Evolutionary conservation across 2,329 filamentous ascomycete species (phyloP), one percentile per base, ranked within the genome.

Genomic region (Talaromyces sp.): DNA sequence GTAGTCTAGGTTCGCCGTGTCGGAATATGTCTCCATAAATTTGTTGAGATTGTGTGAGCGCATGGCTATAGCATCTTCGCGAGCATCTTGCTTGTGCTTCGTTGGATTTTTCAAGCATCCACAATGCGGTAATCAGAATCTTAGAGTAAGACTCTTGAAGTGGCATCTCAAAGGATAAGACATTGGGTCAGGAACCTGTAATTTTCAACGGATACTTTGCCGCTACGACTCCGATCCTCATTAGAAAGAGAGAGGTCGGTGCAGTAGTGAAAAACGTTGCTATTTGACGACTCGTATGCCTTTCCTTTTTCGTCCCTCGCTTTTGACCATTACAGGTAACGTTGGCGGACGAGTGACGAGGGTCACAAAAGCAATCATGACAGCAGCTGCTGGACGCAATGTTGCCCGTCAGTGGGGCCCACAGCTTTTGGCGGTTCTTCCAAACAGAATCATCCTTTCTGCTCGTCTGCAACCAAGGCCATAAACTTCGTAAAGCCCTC

Each of bases 401-500:
- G 18, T 50, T 33, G 28, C n/a, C 31, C 1, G 8, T n/a, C 18
- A 18, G 33, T 35, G 37, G 8, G 5, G 50, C 16, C 23, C 21
- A 6, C 2, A 35, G 50, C 14, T 25, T 7, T 35, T 4, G 16
- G 18, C 25, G 33, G 21, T 46, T 12, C 39, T 33, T 18, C 63
- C 61, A 61, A 6, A 28, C 18, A 55, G 18, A 14, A 23, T n/a
- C 28, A 55, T 16, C 37, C 39, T 42, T 59, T 55, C n/a, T 37
- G 56, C 40, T 66, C 67, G 33, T 66, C 63, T 21, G 69, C 71
- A 28, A 77, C 70, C 63, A 78, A 64, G 33, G 67, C 67, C 61
- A 75, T 64, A 64, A 79, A 77, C 54, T 68, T 72, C 71, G 74
- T 69, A 61, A 77, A 77, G 3, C 70, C 75, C 65, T 76, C 75